Conservation (phyloP, 2,329 filamentous ascomycete genomes). For the Neofusicoccum umdonicola region DNA sequence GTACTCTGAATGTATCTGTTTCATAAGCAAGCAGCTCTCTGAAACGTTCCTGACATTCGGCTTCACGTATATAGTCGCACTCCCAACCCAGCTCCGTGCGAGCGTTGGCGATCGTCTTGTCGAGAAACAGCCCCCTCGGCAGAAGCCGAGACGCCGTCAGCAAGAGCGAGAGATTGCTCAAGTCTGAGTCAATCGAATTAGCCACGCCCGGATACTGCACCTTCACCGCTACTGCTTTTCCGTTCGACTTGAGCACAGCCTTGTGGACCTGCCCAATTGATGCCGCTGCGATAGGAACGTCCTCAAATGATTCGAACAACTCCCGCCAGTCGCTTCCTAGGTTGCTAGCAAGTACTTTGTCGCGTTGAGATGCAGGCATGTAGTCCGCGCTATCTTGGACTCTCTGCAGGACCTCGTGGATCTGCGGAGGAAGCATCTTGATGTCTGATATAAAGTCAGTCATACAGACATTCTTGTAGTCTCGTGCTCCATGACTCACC, state of each 20-base stretch:
- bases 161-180: conserved; percentile 88
- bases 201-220: conserved; percentile 97
- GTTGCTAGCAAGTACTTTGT: conserved; percentile 76
- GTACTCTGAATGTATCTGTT: conserved; percentile 72
- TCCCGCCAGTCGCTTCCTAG: conserved; percentile 82
- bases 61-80: conserved; percentile 91
- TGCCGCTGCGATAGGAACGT: conserved; percentile 88
- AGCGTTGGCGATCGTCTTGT: conserved; percentile 97
- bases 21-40: conserved; percentile 73
- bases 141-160: conserved; percentile 86
- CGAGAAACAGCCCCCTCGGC: conserved; percentile 86
- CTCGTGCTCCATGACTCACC: conserved; percentile 34
- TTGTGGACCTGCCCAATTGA: conserved; percentile 96
- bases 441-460: conserved; percentile 58
- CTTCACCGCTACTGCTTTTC: conserved; percentile 83
- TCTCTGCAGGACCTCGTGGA: conserved; percentile 86
- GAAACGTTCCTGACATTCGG: conserved; percentile 75
- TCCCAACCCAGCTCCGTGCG: conserved; percentile 92
- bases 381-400: conserved; percentile 97
- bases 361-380: conserved; percentile 91
- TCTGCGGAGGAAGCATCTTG: conserved; percentile 84
- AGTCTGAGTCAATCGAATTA: conserved; percentile 91
- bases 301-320: conserved; percentile 80
- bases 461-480: neutral
- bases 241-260: conserved; percentile 72